These are phyloP conservation scores for Exophiala sideris DNA, from an alignment of 2,329 filamentous ascomycete genomes.

Conservation along the genomic window DNA sequence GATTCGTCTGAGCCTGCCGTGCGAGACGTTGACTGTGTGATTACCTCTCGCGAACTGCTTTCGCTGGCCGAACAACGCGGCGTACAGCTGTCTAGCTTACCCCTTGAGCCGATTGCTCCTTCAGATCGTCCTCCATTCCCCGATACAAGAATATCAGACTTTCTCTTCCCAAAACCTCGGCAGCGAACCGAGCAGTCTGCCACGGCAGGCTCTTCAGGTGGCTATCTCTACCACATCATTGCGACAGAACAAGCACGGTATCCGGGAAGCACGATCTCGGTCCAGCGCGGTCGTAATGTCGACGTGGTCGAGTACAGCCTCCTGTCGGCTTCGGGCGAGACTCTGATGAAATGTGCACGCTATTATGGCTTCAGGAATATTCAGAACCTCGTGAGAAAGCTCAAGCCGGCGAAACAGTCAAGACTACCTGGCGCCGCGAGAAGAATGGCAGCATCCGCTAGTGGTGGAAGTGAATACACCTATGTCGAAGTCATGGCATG, in stretches of 20 bases:
- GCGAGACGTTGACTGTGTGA: slow-evolving; percentile 94
- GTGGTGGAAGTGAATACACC: slow-evolving; percentile 62
- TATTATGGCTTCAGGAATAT: slow-evolving; percentile 99
- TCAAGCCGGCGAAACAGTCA: slow-evolving; percentile 76
- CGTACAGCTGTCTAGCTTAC: slow-evolving; percentile 70
- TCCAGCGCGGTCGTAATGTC: slow-evolving; percentile 74
- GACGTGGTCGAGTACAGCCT: slow-evolving; percentile 87
- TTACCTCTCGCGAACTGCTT: slow-evolving; percentile 90
- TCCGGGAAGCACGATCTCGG: slow-evolving; percentile 68
- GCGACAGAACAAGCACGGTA: slow-evolving; percentile 67
- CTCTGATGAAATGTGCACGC: slow-evolving; percentile 74
- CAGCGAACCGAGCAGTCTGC: slow-evolving; percentile 33
- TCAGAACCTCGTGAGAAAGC: slow-evolving; percentile 88
- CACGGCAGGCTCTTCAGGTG: slow-evolving; percentile 76
- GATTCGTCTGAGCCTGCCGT: slow-evolving; percentile 45
- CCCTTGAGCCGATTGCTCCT: slow-evolving; percentile 54
- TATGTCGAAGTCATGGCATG: slow-evolving; percentile 99
- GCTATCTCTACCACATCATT: slow-evolving; percentile 82
- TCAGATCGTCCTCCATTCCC: slow-evolving; percentile 62
- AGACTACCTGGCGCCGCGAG: slow-evolving; percentile 73
- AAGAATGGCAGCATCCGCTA: slow-evolving; percentile 36
- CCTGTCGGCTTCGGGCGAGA: slow-evolving; percentile 52
- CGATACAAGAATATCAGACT: slow-evolving; percentile 65
- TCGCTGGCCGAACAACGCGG: slow-evolving; percentile 80
- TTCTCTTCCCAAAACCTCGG: slow-evolving; percentile 64